These are phyloP conservation scores for Metschnikowia dekortorum DNA, from an alignment of 805 yeast species.

Conservation along the genomic window DNA sequence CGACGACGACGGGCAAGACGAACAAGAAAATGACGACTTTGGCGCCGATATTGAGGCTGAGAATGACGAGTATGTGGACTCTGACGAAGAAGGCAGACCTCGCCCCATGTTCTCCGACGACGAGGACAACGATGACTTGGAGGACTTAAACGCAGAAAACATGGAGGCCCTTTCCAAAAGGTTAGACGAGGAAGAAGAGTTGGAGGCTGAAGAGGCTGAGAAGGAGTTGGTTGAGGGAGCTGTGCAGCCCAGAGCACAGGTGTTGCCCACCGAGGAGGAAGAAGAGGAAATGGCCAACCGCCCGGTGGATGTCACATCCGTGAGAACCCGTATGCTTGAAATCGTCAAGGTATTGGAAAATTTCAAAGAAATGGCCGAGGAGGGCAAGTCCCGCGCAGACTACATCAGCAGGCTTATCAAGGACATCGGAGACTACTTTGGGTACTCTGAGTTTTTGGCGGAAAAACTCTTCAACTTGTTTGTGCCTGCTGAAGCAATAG, in stretches of 20 bases:
- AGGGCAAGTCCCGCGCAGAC: constrained; percentile 80
- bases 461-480: constrained; percentile 89
- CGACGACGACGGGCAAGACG: constrained; percentile 52
- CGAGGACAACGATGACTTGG: constrained; percentile 49
- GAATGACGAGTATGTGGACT: constrained; percentile 36
- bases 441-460: constrained; percentile 87
- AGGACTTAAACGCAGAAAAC: constrained; percentile 70
- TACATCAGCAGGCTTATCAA: constrained; percentile 71
- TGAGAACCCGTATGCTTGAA: constrained; percentile 93
- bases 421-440: constrained; percentile 91
- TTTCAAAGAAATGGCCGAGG: constrained; percentile 76
- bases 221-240: constrained; percentile 49
- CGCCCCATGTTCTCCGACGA: constrained; percentile 82
- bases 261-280: constrained; percentile 68
- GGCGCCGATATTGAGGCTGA: constrained; percentile 34
- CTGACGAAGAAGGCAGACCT: constrained; percentile 57
- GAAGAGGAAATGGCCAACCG: constrained; percentile 49
- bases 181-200: constrained; percentile 56
- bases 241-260: constrained; percentile 67
- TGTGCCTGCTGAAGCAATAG: constrained; percentile 94
- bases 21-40: constrained; percentile 30
- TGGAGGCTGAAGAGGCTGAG: constrained; percentile 45
- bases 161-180: constrained; percentile 73
- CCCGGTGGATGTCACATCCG: constrained; percentile 72
- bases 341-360: constrained; percentile 91